These are phyloP conservation scores for Fusarium dimerum DNA, from an alignment of 2,329 filamentous ascomycete genomes.

Conservation along the genomic window DNA sequence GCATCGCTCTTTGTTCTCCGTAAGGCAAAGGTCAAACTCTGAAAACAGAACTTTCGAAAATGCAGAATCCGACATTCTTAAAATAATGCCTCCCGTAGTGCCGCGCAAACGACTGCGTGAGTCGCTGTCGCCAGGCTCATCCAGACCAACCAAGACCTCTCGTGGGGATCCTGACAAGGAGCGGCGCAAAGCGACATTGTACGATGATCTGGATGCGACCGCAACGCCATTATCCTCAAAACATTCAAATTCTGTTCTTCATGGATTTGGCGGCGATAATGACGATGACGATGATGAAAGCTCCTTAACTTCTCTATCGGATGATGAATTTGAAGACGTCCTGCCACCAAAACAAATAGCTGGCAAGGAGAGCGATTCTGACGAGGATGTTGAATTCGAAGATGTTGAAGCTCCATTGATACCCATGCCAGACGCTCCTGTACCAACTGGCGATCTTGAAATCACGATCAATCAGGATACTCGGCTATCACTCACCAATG, in stretches of 20 bases:
- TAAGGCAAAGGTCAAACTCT: too few species aligned
- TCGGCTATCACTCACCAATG: slow-evolving; percentile 61
- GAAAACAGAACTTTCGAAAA: neutral
- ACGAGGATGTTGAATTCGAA: slow-evolving; percentile 58
- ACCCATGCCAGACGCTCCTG: slow-evolving; percentile 45
- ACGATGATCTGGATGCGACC: slow-evolving; percentile 60
- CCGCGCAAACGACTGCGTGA: slow-evolving; percentile 65
- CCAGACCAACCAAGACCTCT: slow-evolving; percentile 28
- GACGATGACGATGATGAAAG: slow-evolving; percentile 48
- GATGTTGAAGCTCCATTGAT: slow-evolving; percentile 66
- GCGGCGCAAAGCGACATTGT: slow-evolving; percentile 57
- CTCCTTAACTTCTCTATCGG: slow-evolving; percentile 56
- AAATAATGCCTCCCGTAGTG: slow-evolving; percentile 66
- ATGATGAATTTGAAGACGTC: slow-evolving; percentile 55
- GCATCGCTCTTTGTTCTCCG: neutral
- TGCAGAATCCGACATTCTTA: slow-evolving; percentile 10
- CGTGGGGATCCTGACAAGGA: slow-evolving; percentile 22
- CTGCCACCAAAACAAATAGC: slow-evolving; percentile 38
- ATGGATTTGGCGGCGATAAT: slow-evolving; percentile 46
- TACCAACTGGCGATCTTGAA: slow-evolving; percentile 68
- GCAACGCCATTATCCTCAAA: slow-evolving; percentile 46
- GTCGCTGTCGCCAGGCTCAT: slow-evolving; percentile 37
- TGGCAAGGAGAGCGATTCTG: slow-evolving; percentile 37
- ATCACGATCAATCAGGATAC: slow-evolving; percentile 66
- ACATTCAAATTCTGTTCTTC: slow-evolving; percentile 43